These are phyloP conservation scores for Pseudogymnoascus sp. DNA, from an alignment of 2,329 filamentous ascomycete species.

Conservation along the genomic window DNA sequence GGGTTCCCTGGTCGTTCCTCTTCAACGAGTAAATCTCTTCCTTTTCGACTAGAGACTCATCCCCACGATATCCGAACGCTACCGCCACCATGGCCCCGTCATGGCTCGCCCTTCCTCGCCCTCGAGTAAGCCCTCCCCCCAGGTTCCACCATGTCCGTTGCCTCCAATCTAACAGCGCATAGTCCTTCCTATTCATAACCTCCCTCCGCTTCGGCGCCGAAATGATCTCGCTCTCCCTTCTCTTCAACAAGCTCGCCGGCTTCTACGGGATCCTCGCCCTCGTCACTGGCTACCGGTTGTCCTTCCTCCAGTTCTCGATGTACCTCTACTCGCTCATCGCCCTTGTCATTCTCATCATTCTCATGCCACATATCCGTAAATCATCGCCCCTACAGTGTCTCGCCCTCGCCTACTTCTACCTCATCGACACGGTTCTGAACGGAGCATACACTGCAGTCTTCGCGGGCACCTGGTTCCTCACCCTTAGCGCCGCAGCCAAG, in stretches of 20 bases:
- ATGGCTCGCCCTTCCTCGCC: not conserved
- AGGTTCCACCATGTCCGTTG: not conserved
- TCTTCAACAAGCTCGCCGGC: conserved; percentile 88
- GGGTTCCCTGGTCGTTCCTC: not conserved
- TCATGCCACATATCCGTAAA: conserved; percentile 71
- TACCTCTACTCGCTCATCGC: conserved; percentile 79
- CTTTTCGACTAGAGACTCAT: not conserved
- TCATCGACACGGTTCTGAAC: conserved; percentile 75
- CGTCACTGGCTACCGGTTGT: conserved; percentile 77
- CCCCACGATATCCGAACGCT: conserved; percentile 4
- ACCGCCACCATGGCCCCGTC: conserved; percentile 5
- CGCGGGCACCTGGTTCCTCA: conserved; percentile 76
- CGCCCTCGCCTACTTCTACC: conserved; percentile 75
- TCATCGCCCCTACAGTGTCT: conserved; percentile 73
- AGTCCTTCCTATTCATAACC: conserved; percentile 82
- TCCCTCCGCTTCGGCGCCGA: conserved; percentile 80
- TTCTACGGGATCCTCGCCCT: conserved; percentile 85
- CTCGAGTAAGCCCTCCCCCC: not conserved
- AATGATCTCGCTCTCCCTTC: conserved; percentile 70
- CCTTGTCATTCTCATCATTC: conserved; percentile 57
- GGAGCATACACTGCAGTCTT: conserved; percentile 74
- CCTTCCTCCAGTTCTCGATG: conserved; percentile 76
- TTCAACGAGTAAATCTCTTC: not conserved
- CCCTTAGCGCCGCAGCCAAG: conserved; percentile 37
- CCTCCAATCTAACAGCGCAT: not conserved